Conservation (phyloP, 2,329 filamentous ascomycete genomes). For the Penicillium sp. region DNA sequence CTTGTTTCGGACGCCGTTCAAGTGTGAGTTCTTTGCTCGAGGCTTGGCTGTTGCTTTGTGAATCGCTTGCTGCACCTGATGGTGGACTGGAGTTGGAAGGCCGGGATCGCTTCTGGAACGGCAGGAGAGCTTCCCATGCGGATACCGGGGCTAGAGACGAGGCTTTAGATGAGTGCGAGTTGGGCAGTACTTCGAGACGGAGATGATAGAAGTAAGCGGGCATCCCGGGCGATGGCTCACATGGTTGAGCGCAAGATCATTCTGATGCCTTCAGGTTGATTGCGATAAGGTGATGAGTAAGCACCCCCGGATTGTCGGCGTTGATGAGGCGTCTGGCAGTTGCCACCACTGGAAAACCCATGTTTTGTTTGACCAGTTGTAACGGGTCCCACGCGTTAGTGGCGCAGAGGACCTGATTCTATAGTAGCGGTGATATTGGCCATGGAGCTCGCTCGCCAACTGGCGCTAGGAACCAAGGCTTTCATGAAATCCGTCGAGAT, state of each 20-base stretch:
- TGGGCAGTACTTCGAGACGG: conserved; percentile 53
- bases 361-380: too few species aligned
- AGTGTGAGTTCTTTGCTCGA: conserved; percentile 1
- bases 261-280: neutral
- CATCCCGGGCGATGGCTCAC: conserved; percentile 45
- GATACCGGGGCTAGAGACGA: conserved; percentile 33
- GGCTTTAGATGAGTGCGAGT: conserved; percentile 4
- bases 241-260: conserved; percentile 12
- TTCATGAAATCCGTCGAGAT: too few species aligned
- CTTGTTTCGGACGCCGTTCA: conserved; percentile 4
- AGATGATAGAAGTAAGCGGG: conserved; percentile 62
- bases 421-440: too few species aligned
- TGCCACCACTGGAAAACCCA: too few species aligned
- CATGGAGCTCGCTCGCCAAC: too few species aligned
- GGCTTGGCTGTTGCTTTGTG: neutral
- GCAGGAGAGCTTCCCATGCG: conserved; percentile 35
- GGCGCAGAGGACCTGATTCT: too few species aligned
- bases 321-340: neutral
- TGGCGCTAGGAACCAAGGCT: too few species aligned
- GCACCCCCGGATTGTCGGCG: neutral
- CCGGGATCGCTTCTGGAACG: conserved; percentile 31
- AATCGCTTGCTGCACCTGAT: conserved; percentile 2
- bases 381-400: too few species aligned
- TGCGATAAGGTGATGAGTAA: neutral
- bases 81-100: conserved; percentile 14